These are phyloP conservation scores for Chytriomyces sp. DNA, from an alignment of 192 early-diverging fungal species.

Conservation along the genomic window DNA sequence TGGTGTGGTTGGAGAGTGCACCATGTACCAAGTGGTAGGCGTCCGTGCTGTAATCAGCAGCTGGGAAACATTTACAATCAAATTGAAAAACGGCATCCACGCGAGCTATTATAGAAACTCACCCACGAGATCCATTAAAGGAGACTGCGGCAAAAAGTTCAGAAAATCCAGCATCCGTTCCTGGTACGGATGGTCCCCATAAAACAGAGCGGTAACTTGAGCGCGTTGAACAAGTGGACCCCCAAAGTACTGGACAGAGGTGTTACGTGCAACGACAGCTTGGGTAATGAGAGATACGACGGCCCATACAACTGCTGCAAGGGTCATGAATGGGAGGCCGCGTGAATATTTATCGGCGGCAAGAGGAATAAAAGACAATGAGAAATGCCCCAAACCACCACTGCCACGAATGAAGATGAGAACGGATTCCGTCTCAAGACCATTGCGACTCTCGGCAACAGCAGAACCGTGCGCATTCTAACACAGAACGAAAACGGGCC, in stretches of 20 bases:
- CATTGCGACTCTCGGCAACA: not conserved
- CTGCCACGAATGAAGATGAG: not conserved
- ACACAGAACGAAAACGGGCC: constrained; percentile 95
- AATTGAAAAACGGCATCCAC: not conserved
- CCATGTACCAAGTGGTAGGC: not conserved
- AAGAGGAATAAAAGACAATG: not conserved
- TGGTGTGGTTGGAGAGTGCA: not conserved
- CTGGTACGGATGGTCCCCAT: not conserved
- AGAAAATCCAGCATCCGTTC: not conserved
- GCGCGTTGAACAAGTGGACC: not conserved
- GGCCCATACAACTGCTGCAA: too few species aligned
- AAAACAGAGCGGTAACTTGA: not conserved
- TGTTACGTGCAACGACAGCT: too few species aligned
- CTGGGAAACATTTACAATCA: not conserved
- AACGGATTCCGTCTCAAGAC: not conserved
- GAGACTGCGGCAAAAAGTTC: not conserved
- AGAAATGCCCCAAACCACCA: not conserved
- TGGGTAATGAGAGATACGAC: too few species aligned
- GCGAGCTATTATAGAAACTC: not conserved
- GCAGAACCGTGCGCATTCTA: constrained; percentile 66
- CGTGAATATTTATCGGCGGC: not conserved
- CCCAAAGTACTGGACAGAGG: not conserved
- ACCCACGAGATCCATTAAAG: not conserved
- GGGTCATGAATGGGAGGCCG: not conserved
- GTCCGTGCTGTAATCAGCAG: not conserved